Percentiles rank a stretch among this genome's conserved stretches.
Evolutionary conservation across 441 rosid species (phyloP).

Genomic region (Melastoma candidum): DNA sequence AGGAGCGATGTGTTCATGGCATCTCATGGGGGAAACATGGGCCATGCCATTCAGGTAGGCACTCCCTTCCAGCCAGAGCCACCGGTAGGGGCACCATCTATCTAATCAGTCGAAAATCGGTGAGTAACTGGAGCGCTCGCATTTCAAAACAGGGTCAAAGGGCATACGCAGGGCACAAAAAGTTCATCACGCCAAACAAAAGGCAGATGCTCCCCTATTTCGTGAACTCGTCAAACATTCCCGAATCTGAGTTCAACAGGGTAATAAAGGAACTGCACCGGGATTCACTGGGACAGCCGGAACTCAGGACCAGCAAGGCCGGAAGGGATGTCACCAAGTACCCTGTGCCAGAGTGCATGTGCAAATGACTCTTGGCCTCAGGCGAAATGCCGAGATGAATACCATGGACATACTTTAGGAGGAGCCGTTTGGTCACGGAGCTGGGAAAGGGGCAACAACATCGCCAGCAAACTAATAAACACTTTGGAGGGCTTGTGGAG

Average conservation of each 20-base stretch:
- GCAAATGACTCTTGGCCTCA: constrained; percentile 1
- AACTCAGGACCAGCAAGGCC: constrained; percentile 9
- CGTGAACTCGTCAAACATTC: constrained; percentile 3
- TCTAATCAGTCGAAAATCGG: no score
- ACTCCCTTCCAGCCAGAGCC: no score
- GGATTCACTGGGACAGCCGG: constrained; percentile 16
- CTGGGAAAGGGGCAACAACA: no score
- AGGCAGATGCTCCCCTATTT: constrained; percentile 7
- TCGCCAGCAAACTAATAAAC: no score
- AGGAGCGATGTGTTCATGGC: constrained; percentile 19
- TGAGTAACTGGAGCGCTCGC: no score
- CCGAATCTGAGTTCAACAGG: constrained; percentile 1
- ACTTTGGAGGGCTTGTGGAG: no score
- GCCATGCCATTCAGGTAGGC: constrained; percentile 7
- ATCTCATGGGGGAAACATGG: constrained; percentile 12
- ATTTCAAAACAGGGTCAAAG: constrained; percentile 4
- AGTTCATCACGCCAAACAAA: constrained; percentile 5
- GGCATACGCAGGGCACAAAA: constrained; percentile 4
- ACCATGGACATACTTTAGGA: no score
- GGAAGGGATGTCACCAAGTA: constrained; percentile 12
- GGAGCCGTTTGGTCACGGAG: no score
- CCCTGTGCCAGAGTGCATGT: constrained; percentile 17
- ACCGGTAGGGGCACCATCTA: no score
- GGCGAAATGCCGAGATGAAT: no score
- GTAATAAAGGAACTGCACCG: constrained; percentile 3